phyloP scores from a whole-genome alignment of 768 basidiomycete genomes.

The Auriculariales sp. region DNA sequence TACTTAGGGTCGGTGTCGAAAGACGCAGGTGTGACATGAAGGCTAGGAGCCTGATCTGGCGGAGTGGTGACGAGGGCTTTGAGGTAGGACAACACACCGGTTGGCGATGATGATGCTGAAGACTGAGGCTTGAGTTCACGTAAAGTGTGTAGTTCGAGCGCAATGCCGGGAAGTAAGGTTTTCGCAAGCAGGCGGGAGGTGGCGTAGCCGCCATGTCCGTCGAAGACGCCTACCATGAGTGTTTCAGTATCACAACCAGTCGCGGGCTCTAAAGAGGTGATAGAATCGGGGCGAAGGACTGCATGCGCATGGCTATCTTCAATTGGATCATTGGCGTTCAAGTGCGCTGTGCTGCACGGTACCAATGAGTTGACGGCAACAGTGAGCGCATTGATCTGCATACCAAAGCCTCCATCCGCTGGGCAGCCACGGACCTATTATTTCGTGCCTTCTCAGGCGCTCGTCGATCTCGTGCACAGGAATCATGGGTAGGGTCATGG shows the following conservation, averaged over 20 bases:
- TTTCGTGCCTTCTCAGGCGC: conserved; percentile 1
- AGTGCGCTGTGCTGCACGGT: conserved; percentile 64
- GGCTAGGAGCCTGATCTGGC: neutral
- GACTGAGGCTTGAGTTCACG: conserved; percentile 16
- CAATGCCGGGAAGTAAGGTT: conserved; percentile 72
- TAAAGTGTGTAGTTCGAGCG: conserved; percentile 53
- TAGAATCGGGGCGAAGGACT: conserved; percentile 26
- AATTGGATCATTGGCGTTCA: conserved; percentile 80
- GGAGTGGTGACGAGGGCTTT: conserved; percentile 23
- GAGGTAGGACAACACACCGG: conserved; percentile 6
- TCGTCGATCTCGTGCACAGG: conserved; percentile 4
- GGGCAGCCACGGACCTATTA: neutral
- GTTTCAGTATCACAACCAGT: conserved; percentile 49
- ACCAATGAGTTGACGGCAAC: too few relatives aligned
- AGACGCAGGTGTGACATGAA: conserved; percentile 13
- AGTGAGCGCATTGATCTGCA: conserved; percentile 48
- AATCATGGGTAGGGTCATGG: conserved; percentile 5
- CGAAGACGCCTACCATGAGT: conserved; percentile 80
- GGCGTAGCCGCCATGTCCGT: conserved; percentile 70
- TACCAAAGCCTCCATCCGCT: neutral
- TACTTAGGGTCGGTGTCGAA: conserved; percentile 32
- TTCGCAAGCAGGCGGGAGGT: conserved; percentile 77
- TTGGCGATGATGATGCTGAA: conserved; percentile 13
- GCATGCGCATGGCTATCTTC: conserved; percentile 76
- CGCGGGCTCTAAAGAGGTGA: conserved; percentile 17